Percentiles rank a stretch among this genome's conserved stretches.
These are phyloP conservation scores for Rhododendron williamsianum DNA, from an alignment of 148 eudicot species.

Conservation along the genomic window DNA sequence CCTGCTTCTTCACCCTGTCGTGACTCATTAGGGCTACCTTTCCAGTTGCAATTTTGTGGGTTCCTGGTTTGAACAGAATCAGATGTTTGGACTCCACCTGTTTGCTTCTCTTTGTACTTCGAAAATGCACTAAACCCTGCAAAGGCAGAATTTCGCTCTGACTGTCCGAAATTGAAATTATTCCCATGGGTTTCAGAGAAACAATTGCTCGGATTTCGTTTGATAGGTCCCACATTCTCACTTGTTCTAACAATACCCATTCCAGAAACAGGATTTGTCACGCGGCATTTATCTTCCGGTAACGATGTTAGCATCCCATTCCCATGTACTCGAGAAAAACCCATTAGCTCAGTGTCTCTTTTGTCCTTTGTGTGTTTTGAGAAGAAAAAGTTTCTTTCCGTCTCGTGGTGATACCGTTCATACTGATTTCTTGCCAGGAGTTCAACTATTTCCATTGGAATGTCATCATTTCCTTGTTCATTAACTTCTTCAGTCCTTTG, in stretches of 20 bases:
- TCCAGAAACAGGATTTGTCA: constrained; percentile 19
- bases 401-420: constrained; percentile 36
- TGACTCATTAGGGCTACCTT: constrained; percentile 17
- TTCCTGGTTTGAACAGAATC: constrained; percentile 16
- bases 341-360: constrained; percentile 8
- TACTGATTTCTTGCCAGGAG: constrained; percentile 60
- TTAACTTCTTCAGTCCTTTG: constrained; percentile 29
- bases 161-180: constrained; percentile 13
- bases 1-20: constrained; percentile 18
- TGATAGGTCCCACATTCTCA: constrained; percentile 19
- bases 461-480: constrained; percentile 43
- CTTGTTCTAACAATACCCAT: constrained; percentile 13
- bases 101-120: constrained; percentile 25
- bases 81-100: constrained; percentile 22
- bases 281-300: constrained; percentile 13
- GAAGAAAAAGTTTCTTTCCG: constrained; percentile 15
- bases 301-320: constrained; percentile 17
- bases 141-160: constrained; percentile 26
- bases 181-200: constrained; percentile 23
- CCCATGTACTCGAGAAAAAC: constrained; percentile 11
- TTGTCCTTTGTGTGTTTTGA: constrained; percentile 9
- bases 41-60: constrained; percentile 19
- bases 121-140: constrained; percentile 20
- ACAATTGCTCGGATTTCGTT: constrained; percentile 7
- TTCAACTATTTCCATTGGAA: constrained; percentile 74